Conservation (phyloP, 768 basidiomycete species). For the Suillus subaureus region DNA sequence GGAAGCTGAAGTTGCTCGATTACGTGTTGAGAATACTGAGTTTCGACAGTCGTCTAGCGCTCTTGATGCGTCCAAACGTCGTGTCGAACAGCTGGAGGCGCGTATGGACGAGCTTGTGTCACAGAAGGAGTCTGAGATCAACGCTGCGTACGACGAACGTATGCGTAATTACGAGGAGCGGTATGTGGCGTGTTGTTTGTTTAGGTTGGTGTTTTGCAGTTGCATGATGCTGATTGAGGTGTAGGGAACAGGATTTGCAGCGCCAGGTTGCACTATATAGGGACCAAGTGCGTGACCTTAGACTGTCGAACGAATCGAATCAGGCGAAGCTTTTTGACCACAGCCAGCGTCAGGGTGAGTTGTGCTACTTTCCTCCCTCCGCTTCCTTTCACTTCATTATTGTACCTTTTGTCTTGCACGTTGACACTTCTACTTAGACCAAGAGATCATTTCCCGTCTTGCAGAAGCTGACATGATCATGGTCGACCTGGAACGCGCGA, state of each 20-base stretch:
- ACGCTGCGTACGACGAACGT: conserved; percentile 96
- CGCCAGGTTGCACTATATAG: conserved; percentile 89
- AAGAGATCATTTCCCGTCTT: conserved; percentile 87
- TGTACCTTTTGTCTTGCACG: not conserved
- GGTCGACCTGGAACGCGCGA: conserved; percentile 93
- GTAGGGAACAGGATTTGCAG: conserved; percentile 89
- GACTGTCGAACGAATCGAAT: conserved; percentile 87
- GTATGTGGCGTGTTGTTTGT: conserved; percentile 43
- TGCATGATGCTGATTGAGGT: not conserved
- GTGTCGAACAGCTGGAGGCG: conserved; percentile 78
- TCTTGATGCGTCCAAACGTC: conserved; percentile 73
- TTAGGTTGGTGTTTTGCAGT: not conserved
- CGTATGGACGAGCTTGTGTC: conserved; percentile 96
- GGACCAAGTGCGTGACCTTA: conserved; percentile 87
- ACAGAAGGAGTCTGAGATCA: conserved; percentile 95
- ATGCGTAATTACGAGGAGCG: conserved; percentile 95
- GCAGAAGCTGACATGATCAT: conserved; percentile 95
- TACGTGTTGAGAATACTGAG: conserved; percentile 83
- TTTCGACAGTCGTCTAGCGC: conserved; percentile 70
- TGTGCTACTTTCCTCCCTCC: not conserved
- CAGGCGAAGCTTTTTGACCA: conserved; percentile 93
- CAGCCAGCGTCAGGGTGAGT: conserved; percentile 82
- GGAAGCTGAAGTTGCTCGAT: conserved; percentile 69
- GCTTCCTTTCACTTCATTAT: not conserved
- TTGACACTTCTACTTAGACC: conserved; percentile 52